Evolutionary conservation across 257 asterid species (phyloP), one percentile per base, ranked within the genome.

Genomic region (Solanum habrochaites): DNA sequence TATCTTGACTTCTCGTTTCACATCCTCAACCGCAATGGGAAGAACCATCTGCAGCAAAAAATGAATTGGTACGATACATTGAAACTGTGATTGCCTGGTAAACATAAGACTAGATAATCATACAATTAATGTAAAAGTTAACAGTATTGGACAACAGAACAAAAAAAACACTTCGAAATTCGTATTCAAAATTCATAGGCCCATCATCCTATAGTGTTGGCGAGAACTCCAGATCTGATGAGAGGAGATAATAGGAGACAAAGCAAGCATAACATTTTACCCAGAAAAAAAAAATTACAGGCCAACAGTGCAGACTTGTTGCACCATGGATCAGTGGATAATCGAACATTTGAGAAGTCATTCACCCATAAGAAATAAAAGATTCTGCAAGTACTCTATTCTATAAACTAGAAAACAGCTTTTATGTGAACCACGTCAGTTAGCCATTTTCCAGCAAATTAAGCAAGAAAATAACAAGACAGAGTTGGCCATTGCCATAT

Each of bases 21-120:
- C 99, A 92, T 97, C 99, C 90, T 96, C 99, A 82, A 96, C 99
- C 60, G 99, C 98, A 87, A 97, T 94, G 8, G 99, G 99, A 91
- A 97, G 98, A 90, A 95, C 91, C 99, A 97, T 97, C 99, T 97
- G 91, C 87, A 86, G 89, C 25, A 85, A 47, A 47, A 80, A 27
- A 47, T 3, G 18, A 78, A 47, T 80, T 16, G 40, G 85, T 16
- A 47, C 11, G 27, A 49, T 47, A 16, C 9, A 80, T 16, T 47
- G 85, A 18, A 31, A 80, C 40, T 27, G 67, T 47, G 60, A 27
- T n/a, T 2, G 84, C 27, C 43, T 27, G 18, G 83, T 39, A 75
- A 75, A 75, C 10, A 3, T 58, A 40, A 42, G 83, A n/a, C 7
- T 75, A 42, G 42, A 27, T 47, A 29, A 80, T 47, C 43, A 47